Evolutionary conservation across 2,329 filamentous ascomycete species (phyloP).

Genomic region (Metarhizium robertsii): DNA sequence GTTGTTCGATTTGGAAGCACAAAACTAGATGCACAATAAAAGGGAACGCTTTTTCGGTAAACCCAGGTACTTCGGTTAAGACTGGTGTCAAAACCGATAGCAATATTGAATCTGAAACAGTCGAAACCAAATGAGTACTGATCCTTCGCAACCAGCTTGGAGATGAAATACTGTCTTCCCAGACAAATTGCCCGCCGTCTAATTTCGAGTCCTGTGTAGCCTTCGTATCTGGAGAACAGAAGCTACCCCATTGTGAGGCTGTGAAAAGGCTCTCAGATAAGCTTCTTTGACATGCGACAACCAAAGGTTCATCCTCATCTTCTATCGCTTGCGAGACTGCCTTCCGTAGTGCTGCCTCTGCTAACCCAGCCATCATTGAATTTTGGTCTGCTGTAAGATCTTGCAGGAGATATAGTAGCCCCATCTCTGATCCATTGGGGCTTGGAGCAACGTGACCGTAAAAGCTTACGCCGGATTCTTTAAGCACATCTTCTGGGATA

Average conservation of each 20-base stretch:
- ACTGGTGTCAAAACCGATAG: constrained; percentile 60
- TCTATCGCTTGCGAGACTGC: constrained; percentile 45
- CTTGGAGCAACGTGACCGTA: constrained; percentile 38
- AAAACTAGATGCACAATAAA: constrained; percentile 80
- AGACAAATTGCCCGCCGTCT: constrained; percentile 15
- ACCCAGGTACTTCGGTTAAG: constrained; percentile 53
- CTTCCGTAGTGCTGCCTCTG: constrained; percentile 49
- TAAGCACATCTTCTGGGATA: constrained; percentile 49
- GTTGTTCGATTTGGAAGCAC: constrained; percentile 53
- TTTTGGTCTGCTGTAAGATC: constrained; percentile 50
- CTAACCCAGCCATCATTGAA: constrained; percentile 45
- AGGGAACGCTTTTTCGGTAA: constrained; percentile 69
- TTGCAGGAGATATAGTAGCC: constrained; percentile 52
- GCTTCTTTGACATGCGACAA: constrained; percentile 40
- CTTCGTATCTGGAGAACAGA: constrained; percentile 47
- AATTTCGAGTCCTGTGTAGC: constrained; percentile 3
- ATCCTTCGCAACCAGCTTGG: constrained; percentile 52
- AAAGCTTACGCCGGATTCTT: constrained; percentile 47
- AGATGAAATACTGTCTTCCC: constrained; percentile 31
- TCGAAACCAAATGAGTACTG: constrained; percentile 51
- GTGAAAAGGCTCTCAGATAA: constrained; percentile 41
- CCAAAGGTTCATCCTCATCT: constrained; percentile 36
- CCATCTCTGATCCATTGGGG: constrained; percentile 50
- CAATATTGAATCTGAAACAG: constrained; percentile 54
- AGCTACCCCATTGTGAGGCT: constrained; percentile 49